Evolutionary conservation across 495 filamentous ascomycete genomes (phyloP).

Genomic region (Hyaloscypha finlandica): DNA sequence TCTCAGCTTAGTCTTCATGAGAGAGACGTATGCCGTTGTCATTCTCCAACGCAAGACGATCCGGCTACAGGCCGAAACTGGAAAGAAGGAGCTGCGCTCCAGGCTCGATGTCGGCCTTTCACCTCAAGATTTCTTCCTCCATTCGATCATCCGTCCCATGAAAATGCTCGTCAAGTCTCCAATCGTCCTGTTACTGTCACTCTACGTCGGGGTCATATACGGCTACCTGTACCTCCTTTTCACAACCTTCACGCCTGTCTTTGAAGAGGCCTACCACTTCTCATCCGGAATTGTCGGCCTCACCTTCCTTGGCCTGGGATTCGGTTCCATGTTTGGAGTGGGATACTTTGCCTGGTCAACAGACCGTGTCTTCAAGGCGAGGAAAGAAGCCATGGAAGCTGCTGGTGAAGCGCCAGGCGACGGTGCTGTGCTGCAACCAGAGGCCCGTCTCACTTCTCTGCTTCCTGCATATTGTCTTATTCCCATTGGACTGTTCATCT

Average conservation of each 20-base stretch:
- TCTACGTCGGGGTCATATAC: conserved; percentile 65
- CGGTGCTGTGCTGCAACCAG: conserved; percentile 37
- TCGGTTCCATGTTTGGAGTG: conserved; percentile 57
- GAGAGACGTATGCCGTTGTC: conserved; percentile 41
- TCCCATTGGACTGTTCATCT: conserved; percentile 62
- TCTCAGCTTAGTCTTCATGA: conserved; percentile 38
- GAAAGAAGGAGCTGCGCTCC: conserved; percentile 46
- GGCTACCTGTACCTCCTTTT: conserved; percentile 74
- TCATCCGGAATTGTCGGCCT: conserved; percentile 63
- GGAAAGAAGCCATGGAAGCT: conserved; percentile 11
- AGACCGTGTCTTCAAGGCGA: conserved; percentile 12
- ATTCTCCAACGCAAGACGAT: conserved; percentile 37
- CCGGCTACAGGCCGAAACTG: conserved; percentile 44
- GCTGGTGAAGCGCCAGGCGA: conserved; percentile 8
- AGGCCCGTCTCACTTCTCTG: conserved; percentile 45
- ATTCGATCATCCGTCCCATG: conserved; percentile 57
- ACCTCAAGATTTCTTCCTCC: conserved; percentile 48
- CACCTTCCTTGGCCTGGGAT: conserved; percentile 64
- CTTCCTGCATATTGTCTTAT: conserved; percentile 42
- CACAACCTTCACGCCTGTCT: conserved; percentile 66
- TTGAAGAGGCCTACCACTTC: conserved; percentile 61
- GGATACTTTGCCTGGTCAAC: conserved; percentile 22
- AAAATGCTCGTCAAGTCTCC: conserved; percentile 61
- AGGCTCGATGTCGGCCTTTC: conserved; percentile 53
- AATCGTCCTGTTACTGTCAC: conserved; percentile 56